Conservation (phyloP, 345 rosid species). For the Ailanthus altissimus region DNA sequence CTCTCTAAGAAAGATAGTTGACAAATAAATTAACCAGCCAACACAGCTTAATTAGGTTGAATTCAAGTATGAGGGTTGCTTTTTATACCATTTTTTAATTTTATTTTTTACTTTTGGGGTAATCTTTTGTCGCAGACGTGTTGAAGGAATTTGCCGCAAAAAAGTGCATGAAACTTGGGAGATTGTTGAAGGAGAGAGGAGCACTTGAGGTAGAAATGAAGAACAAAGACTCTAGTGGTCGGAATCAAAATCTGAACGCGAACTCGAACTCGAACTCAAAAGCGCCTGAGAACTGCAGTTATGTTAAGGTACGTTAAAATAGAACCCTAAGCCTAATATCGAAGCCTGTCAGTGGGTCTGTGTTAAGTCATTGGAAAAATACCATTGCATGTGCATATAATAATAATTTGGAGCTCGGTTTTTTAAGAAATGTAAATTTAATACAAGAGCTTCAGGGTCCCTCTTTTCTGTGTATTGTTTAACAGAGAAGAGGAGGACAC, state of each 20-base stretch:
- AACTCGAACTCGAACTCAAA: constrained; percentile 28
- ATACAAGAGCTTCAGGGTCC: neutral
- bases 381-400: neutral
- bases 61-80: neutral
- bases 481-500: neutral
- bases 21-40: neutral
- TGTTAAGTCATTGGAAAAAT: neutral
- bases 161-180: constrained; percentile 74
- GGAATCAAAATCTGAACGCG: constrained; percentile 22
- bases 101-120: neutral
- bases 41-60: neutral
- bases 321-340: neutral
- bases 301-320: constrained; percentile 23
- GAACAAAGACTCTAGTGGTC: constrained; percentile 28
- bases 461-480: neutral
- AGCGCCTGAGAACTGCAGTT: constrained; percentile 23
- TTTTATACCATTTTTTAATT: too few species aligned
- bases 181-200: constrained; percentile 56
- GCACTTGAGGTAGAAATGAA: constrained; percentile 39
- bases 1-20: too few species aligned
- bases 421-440: neutral
- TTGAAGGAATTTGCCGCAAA: constrained; percentile 73
- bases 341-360: neutral
- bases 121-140: constrained; percentile 45
- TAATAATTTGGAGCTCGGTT: neutral